Evolutionary conservation across 176 grass and related monocot species (phyloP), one percentile per base, ranked within the genome.

Genomic region (Aechmea fasciata): DNA sequence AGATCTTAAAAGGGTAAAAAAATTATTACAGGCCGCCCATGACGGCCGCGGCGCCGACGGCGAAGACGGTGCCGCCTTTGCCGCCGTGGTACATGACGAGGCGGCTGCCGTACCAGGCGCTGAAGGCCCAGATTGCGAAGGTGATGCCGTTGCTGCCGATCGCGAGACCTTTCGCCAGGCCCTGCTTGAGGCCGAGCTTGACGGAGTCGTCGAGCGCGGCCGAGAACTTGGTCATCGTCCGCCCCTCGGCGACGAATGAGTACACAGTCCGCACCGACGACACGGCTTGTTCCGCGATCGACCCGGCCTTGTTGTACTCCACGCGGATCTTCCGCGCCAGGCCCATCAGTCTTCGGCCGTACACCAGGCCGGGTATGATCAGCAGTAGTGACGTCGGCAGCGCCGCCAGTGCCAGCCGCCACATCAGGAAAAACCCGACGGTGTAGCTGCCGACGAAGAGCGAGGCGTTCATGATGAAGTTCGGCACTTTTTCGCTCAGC

Each of bases 1-100:
- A 15, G 52, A 13, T 57, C 52, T 12, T 55, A 29, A 49, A 13
- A 70, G 23, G 24, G 22, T 47, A 1, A 15, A 24, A 69, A 15
- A 2, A 51, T 28, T 73, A 82, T 47, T 73, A 99, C 94, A 86
- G 71, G 69, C 94, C 90, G 13, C 94, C 94, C 49, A 90, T 67
- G 72, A 99, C 70, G 71, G 87, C 79, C 52, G 80, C 69, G 10
- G 89, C 80, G 0, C 84, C 81, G 65, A 93, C 94, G 26, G 80
- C 84, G 76, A 90, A 99, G 76, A 99, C 87, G 4, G 94, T 90
- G 77, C 94, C 94, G 11, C 94, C 94, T 63, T 80, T 14, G 24
- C 73, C 76, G 1, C 87, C 90, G 22, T 93, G 94, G 83, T 93
- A 93, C 90, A 99, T 99, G 84, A 93, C 90, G 11, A 99, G 90